Conservation (phyloP, 2,329 filamentous ascomycete species). For the Paradendryphiella salina region DNA sequence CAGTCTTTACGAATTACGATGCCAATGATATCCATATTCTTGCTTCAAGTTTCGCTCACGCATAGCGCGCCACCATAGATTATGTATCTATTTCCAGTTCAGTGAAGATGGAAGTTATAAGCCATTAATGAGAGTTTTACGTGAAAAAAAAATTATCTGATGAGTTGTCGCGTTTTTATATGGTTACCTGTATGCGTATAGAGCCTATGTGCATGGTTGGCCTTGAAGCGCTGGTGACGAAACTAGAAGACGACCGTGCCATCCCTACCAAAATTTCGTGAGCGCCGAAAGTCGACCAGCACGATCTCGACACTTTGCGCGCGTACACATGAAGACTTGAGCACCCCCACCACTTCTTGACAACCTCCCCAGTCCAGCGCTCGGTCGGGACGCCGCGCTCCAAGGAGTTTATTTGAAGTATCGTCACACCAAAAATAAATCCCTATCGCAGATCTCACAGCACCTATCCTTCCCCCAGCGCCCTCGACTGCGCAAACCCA, state of each 20-base stretch:
- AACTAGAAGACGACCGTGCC: conserved; percentile 26
- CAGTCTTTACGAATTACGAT: conserved; percentile 22
- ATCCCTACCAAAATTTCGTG: conserved; percentile 43
- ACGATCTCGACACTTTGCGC: conserved; percentile 5
- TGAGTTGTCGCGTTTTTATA: too few relatives aligned
- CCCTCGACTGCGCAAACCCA: not conserved
- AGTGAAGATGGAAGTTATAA: not conserved
- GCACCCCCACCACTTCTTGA: not conserved
- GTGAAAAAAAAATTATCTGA: too few relatives aligned
- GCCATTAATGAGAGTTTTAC: too few relatives aligned
- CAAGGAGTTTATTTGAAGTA: not conserved
- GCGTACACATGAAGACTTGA: not conserved
- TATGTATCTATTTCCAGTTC: conserved; percentile 1
- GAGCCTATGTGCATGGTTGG: not conserved
- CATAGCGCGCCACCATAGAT: not conserved
- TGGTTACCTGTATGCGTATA: not conserved
- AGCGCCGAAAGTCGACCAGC: conserved; percentile 15
- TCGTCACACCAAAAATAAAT: not conserved
- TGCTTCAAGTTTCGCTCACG: conserved; percentile 2
- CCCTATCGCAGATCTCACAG: too few relatives aligned
- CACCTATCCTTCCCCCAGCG: not conserved
- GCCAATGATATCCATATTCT: conserved; percentile 18
- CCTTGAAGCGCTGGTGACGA: not conserved
- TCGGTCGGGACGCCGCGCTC: not conserved
- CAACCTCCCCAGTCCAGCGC: not conserved